These are phyloP conservation scores for Xylaria sp. DNA, from an alignment of 2,329 filamentous ascomycete species.

Conservation along the genomic window DNA sequence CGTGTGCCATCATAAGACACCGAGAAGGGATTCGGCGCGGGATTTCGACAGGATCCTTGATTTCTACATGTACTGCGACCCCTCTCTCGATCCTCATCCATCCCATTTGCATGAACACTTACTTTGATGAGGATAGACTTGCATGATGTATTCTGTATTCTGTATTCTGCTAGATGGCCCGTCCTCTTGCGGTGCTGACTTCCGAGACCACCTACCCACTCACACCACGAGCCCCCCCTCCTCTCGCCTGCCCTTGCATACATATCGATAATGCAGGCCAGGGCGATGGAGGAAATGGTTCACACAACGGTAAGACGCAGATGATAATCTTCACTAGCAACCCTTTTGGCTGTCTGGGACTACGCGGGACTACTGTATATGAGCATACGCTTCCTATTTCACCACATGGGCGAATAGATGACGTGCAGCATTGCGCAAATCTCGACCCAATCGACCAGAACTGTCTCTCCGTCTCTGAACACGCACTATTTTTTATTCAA, in stretches of 20 bases:
- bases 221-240: conserved; percentile 16
- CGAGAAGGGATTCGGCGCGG: conserved; percentile 15
- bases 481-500: not conserved
- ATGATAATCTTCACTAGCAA: conserved; percentile 12
- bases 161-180: no score
- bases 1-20: conserved; percentile 8
- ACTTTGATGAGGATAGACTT: conserved; percentile 23
- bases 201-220: conserved; percentile 22
- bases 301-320: conserved; percentile 6
- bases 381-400: no score
- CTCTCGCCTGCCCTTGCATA: conserved; percentile 25
- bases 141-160: conserved; percentile 16
- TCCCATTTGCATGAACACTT: conserved; percentile 15
- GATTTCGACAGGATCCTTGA: conserved; percentile 19
- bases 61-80: conserved; percentile 8
- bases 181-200: conserved; percentile 17
- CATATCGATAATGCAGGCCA: conserved; percentile 25
- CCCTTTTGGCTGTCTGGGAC: not conserved
- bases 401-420: no score
- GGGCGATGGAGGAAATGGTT: conserved; percentile 17
- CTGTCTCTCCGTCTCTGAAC: not conserved
- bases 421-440: not conserved
- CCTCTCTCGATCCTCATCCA: conserved; percentile 7
- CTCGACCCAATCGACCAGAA: not conserved
- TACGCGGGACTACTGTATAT: no score